These are phyloP conservation scores for Malbranchea cinnamomea DNA, from an alignment of 2,329 filamentous ascomycete species.

Conservation along the genomic window DNA sequence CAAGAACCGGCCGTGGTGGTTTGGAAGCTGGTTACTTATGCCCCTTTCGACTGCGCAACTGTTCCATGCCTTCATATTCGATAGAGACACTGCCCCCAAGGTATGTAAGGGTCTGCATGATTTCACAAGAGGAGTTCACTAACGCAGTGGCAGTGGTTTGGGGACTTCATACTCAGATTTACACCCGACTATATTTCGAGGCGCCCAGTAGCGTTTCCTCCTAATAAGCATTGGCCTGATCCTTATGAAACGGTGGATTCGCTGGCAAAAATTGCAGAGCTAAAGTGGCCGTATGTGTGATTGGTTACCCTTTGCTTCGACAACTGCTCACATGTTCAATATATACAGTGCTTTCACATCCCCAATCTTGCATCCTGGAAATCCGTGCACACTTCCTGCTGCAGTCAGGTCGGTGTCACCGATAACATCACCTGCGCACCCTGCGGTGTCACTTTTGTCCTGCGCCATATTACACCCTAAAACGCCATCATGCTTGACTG, in stretches of 20 bases:
- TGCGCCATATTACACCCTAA: conserved; percentile 80
- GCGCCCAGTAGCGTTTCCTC: conserved; percentile 54
- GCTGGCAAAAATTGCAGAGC: conserved; percentile 62
- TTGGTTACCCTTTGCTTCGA: not conserved
- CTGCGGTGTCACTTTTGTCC: conserved; percentile 67
- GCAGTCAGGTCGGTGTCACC: conserved; percentile 55
- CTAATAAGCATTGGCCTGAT: conserved; percentile 55
- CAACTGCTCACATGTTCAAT: conserved; percentile 3
- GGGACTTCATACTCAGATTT: conserved; percentile 51
- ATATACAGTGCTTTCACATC: conserved; percentile 54
- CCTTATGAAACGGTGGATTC: conserved; percentile 65
- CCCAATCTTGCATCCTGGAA: conserved; percentile 69
- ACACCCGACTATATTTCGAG: conserved; percentile 67
- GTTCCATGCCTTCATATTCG: conserved; percentile 61
- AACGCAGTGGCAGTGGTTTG: conserved; percentile 33
- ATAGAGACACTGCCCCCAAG: conserved; percentile 56
- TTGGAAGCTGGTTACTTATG: conserved; percentile 70
- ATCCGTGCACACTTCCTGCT: conserved; percentile 43
- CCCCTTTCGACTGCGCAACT: conserved; percentile 63
- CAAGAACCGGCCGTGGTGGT: conserved; percentile 63
- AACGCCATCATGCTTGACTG: conserved; percentile 76
- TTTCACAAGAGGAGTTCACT: not conserved
- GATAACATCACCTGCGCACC: conserved; percentile 71
- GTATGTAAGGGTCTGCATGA: conserved; percentile 24
- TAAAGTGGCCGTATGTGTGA: conserved; percentile 68